A percentile compares a stretch with the other conserved stretches of the same genome.
phyloP scores from a whole-genome alignment of 176 grass and related monocot genomes.

The Triticum monococcum region DNA sequence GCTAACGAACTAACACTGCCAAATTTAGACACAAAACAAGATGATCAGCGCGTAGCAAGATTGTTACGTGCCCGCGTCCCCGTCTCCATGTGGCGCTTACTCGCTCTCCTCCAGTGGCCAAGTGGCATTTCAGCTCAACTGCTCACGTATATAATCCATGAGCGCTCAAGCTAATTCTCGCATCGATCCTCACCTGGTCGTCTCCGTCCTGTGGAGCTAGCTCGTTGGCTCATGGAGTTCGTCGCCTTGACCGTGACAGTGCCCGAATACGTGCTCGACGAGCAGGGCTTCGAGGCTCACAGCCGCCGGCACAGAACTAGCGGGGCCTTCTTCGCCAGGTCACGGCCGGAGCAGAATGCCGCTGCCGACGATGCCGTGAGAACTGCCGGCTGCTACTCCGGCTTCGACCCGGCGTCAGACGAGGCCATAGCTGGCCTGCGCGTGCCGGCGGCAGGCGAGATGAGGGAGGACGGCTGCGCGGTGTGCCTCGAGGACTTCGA shows the following conservation, averaged over 20 bases:
- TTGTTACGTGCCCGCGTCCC: neutral
- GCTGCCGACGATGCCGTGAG: neutral
- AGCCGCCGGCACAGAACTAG: neutral
- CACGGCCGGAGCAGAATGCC: neutral
- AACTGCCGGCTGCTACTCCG: neutral
- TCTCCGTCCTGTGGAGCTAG: neutral
- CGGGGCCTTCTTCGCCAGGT: neutral
- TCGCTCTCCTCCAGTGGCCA: neutral
- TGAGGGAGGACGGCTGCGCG: neutral
- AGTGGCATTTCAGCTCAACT: neutral
- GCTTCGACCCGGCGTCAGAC: neutral
- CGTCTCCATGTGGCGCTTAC: neutral
- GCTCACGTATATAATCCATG: neutral
- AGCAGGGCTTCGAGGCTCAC: neutral
- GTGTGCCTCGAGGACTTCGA: slow-evolving; percentile 6
- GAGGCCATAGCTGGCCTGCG: neutral
- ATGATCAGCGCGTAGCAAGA: neutral
- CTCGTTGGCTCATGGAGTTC: neutral
- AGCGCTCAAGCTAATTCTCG: neutral
- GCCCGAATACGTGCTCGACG: neutral
- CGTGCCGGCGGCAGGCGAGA: neutral
- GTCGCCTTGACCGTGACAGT: neutral
- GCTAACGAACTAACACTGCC: neutral
- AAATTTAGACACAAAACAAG: neutral
- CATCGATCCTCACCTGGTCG: neutral